These are phyloP conservation scores for Diaporthe destruens DNA, from an alignment of 2,329 filamentous ascomycete species.

Conservation along the genomic window DNA sequence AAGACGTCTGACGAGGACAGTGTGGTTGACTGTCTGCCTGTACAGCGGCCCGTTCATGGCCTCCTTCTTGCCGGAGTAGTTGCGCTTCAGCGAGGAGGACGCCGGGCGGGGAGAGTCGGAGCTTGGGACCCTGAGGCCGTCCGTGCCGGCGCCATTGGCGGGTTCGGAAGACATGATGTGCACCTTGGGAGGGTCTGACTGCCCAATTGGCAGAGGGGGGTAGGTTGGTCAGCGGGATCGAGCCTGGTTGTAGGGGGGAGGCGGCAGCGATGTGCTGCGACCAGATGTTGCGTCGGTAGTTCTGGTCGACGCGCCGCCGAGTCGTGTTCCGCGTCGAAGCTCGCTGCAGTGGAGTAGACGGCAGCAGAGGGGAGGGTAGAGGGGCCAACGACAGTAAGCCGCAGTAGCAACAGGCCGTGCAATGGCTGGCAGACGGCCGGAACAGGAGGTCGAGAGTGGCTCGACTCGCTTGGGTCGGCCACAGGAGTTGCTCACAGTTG, in stretches of 20 bases:
- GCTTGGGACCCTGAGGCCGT: slow-evolving; percentile 28
- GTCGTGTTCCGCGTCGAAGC: slow-evolving; percentile 28
- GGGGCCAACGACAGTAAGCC: slow-evolving; percentile 13
- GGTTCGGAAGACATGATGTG: slow-evolving; percentile 38
- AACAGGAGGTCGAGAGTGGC: neutral
- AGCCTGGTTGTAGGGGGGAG: neutral
- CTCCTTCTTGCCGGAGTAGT: slow-evolving; percentile 50
- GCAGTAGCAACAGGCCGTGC: neutral
- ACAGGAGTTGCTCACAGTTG: slow-evolving; percentile 6
- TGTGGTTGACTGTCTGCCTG: slow-evolving; percentile 66
- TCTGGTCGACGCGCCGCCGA: slow-evolving; percentile 14
- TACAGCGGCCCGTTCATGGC: slow-evolving; percentile 70
- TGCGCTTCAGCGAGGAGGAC: slow-evolving; percentile 45
- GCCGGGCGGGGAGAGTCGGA: slow-evolving; percentile 35
- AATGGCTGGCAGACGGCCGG: neutral
- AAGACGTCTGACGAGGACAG: slow-evolving; percentile 67
- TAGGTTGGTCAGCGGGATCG: neutral
- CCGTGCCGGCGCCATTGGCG: slow-evolving; percentile 34
- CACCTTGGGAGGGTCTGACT: neutral
- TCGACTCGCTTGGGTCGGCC: slow-evolving; percentile 1
- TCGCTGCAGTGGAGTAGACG: slow-evolving; percentile 14
- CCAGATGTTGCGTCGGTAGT: neutral
- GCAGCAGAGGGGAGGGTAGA: slow-evolving; percentile 6
- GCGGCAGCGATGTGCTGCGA: slow-evolving; percentile 29
- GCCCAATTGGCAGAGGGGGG: slow-evolving; percentile 27